These are phyloP conservation scores for Aspergillus puulaauensis DNA, from an alignment of 2,329 filamentous ascomycete species.

Conservation along the genomic window DNA sequence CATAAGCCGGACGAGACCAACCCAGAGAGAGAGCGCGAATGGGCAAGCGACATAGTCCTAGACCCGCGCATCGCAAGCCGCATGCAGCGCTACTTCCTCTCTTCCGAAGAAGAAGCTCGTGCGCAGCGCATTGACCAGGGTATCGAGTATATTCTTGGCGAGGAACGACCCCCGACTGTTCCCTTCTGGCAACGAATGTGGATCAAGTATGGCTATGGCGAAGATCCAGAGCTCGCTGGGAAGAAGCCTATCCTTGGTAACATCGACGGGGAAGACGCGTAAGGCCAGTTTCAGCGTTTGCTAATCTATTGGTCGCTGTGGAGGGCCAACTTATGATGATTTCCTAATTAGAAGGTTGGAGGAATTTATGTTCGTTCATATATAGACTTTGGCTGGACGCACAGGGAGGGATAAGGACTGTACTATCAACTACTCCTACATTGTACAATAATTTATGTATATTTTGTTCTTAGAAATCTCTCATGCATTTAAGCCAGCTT, in stretches of 20 bases:
- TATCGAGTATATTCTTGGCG: constrained; percentile 69
- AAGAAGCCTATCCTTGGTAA: constrained; percentile 44
- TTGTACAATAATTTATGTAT: constrained; percentile 13
- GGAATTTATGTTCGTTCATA: background rate
- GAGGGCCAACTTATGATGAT: background rate
- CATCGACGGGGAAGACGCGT: constrained; percentile 34
- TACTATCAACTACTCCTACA: constrained; percentile 7
- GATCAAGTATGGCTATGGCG: constrained; percentile 42
- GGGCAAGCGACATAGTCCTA: constrained; percentile 71
- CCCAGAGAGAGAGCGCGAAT: constrained; percentile 66
- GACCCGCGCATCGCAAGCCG: constrained; percentile 73
- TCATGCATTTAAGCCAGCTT: background rate
- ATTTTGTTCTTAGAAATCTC: background rate
- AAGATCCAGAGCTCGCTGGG: constrained; percentile 38
- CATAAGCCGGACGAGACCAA: constrained; percentile 55
- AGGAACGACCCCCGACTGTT: constrained; percentile 43
- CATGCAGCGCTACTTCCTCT: constrained; percentile 77
- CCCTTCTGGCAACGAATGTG: constrained; percentile 40
- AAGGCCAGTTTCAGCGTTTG: background rate
- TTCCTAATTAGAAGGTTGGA: background rate
- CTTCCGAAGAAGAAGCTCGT: constrained; percentile 66
- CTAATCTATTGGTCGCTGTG: background rate
- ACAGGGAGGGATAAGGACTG: background rate
- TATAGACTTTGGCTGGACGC: constrained; percentile 6
- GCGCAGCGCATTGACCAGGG: constrained; percentile 63